phyloP scores from a whole-genome alignment of 2,329 filamentous ascomycete species.

The Colletotrichum chrysophilum region DNA sequence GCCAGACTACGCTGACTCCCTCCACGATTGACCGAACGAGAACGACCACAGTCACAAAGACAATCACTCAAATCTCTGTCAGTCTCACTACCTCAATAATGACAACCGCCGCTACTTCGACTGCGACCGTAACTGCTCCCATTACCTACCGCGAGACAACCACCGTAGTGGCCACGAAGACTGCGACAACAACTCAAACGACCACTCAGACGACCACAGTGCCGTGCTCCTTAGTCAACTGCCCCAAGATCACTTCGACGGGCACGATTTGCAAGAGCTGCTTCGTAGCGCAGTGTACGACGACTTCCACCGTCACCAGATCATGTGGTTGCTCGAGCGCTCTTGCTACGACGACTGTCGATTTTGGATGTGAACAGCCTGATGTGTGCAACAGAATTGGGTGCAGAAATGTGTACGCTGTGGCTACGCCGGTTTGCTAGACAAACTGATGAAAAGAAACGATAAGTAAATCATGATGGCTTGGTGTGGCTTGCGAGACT shows the following conservation, averaged over 20 bases:
- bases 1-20: constrained; percentile 6
- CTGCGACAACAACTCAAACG: neutral
- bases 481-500: neutral
- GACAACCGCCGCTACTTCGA: neutral
- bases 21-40: neutral
- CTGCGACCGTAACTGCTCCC: neutral
- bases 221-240: constrained; percentile 17
- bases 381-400: constrained; percentile 15
- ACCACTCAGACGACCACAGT: neutral
- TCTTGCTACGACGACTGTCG: constrained; percentile 32
- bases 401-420: constrained; percentile 12
- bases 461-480: neutral
- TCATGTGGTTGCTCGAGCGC: constrained; percentile 34
- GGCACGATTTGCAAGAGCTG: constrained; percentile 36
- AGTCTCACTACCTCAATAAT: neutral
- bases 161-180: neutral
- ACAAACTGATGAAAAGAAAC: neutral
- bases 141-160: neutral
- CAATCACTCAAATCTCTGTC: neutral
- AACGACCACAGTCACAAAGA: neutral
- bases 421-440: neutral
- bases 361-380: constrained; percentile 29
- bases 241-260: constrained; percentile 37
- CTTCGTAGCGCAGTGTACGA: constrained; percentile 32
- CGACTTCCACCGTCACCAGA: constrained; percentile 31